These are phyloP conservation scores for Fusarium setosum DNA, from an alignment of 2,329 filamentous ascomycete species.

Conservation along the genomic window DNA sequence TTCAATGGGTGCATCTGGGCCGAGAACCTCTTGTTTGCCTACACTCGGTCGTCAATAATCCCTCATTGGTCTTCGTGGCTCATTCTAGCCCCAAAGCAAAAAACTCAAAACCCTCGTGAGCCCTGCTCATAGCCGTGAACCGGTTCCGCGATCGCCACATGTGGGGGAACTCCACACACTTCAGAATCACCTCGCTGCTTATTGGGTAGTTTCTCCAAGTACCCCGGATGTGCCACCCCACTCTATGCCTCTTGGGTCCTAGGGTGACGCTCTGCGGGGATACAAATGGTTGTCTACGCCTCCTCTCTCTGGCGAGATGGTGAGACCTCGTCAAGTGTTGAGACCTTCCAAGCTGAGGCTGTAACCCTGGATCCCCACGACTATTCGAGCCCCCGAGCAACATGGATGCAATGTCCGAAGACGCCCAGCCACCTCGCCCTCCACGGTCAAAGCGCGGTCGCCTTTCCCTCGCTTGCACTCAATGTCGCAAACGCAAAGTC, in stretches of 20 bases:
- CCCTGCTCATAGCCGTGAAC: constrained; percentile 8
- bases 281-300: constrained; percentile 31
- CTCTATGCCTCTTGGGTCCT: not conserved
- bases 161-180: constrained; percentile 15
- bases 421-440: constrained; percentile 15
- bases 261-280: constrained; percentile 11
- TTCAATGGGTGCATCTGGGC: too few species aligned
- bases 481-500: constrained; percentile 38
- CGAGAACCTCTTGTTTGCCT: too few species aligned
- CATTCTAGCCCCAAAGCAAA: not conserved
- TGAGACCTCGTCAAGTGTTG: too few species aligned
- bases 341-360: too few species aligned
- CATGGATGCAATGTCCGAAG: constrained; percentile 10
- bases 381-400: not conserved
- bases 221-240: constrained; percentile 15
- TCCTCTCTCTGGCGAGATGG: not conserved
- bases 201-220: not conserved
- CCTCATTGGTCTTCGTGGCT: too few species aligned
- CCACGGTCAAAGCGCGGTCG: constrained; percentile 24
- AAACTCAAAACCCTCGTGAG: not conserved
- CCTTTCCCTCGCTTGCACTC: constrained; percentile 32
- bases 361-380: constrained; percentile 11
- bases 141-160: constrained; percentile 21
- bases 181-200: not conserved
- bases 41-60: too few species aligned